phyloP scores from a whole-genome alignment of 2,329 filamentous ascomycete species.

The Alternaria arbusti region DNA sequence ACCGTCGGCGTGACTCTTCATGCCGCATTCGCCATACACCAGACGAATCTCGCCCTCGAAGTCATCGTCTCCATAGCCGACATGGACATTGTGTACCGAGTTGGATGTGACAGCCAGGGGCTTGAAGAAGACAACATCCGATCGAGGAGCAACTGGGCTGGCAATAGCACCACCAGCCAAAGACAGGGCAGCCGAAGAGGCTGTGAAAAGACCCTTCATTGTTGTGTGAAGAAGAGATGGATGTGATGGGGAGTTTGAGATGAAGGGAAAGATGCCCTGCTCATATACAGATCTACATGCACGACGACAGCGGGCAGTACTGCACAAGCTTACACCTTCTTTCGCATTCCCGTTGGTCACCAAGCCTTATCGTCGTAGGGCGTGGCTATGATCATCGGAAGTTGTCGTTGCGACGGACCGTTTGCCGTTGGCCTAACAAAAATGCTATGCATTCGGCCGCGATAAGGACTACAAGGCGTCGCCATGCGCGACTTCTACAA shows the following conservation, averaged over 20 bases:
- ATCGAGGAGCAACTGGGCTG: slow-evolving; percentile 24
- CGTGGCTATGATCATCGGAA: background rate
- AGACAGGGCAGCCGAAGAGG: slow-evolving; percentile 35
- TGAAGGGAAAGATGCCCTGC: background rate
- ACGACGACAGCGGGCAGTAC: background rate
- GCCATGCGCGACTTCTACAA: slow-evolving; percentile 1
- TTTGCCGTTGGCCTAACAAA: background rate
- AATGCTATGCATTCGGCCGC: slow-evolving; percentile 7
- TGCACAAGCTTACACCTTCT: background rate
- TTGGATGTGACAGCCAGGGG: slow-evolving; percentile 45
- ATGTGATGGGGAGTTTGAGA: background rate
- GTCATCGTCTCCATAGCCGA: slow-evolving; percentile 49
- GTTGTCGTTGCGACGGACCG: background rate
- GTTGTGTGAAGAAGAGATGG: slow-evolving; percentile 4
- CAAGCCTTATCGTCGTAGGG: slow-evolving; percentile 20
- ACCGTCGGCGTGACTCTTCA: slow-evolving; percentile 39
- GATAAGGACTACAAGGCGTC: slow-evolving; percentile 23
- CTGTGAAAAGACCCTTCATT: slow-evolving; percentile 38
- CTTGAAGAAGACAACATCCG: slow-evolving; percentile 41
- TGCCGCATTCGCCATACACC: slow-evolving; percentile 55
- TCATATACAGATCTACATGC: slow-evolving; percentile 22
- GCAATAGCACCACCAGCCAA: slow-evolving; percentile 29
- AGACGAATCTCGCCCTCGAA: slow-evolving; percentile 55
- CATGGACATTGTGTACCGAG: slow-evolving; percentile 58
- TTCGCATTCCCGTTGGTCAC: slow-evolving; percentile 24